Base-by-base conservation (phyloP, 2,329 filamentous ascomycete species). In the Thielaviopsis populi region DNA sequence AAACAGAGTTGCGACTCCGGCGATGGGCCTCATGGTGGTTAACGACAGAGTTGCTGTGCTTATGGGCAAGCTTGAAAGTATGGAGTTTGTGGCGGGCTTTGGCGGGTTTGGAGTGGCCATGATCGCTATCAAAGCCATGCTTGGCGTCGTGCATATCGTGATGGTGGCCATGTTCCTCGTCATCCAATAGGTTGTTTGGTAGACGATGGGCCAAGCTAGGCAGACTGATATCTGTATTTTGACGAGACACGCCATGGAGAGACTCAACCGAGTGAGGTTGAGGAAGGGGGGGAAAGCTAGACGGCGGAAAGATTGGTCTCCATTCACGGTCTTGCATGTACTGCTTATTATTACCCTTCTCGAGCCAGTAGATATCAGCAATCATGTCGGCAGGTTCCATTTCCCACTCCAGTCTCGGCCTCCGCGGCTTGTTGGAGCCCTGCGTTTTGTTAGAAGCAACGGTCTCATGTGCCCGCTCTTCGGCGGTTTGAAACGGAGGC, bases 321-420 rank as follows among this genome's bases (percentile, higher is more conserved):
- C 90, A 90, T 69, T 89, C 78, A 15, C 85, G 83, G 73, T 96
- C 88, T 71, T 95, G 88, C 50, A 96, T 86, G 33, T 91, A 78
- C 62, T 80, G 80, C 72, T 91, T 95, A 73, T 96, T 91, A 65
- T 86, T 78, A 40, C 82, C 83, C 69, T 91, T 85, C 72, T 96
- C 90, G 24, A 95, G 76, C 94, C 94, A 99, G 70, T 91, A 89
- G 1, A 87, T 80, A 75, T 99, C 94, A 3, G 91, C 91, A 58
- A 97, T 77, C 73, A 96, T 80, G 71, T 97, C 91, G 64, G 88
- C 85, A 0, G 92, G 89, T 54, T 87, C 83, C 19, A 91, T 83
- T 46, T 83, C 80, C 94, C 94, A 97, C 70, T 95, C 91, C 27
- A 91, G 84, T 66, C 89, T 83, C 0, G 88, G 86, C 59, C 90